Evolutionary conservation across 2,329 filamentous ascomycete genomes (phyloP).

Genomic region (Shiraia bambusicola): DNA sequence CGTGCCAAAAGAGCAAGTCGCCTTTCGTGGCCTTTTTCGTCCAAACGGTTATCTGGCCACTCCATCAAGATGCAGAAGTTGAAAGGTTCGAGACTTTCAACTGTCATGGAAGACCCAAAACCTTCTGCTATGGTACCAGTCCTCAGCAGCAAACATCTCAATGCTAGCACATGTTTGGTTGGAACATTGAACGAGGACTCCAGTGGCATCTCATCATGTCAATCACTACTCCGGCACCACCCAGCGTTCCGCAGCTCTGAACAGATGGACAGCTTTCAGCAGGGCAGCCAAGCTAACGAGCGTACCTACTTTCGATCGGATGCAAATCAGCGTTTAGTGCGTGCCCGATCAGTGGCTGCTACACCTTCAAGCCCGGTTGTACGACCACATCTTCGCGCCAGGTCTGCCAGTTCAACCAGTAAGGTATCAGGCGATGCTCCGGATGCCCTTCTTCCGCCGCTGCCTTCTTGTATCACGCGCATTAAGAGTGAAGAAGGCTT

Average conservation of each 20-base stretch:
- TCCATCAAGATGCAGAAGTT: slow-evolving; percentile 33
- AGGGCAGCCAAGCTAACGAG: background rate
- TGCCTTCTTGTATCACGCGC: slow-evolving; percentile 40
- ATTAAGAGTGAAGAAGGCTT: slow-evolving; percentile 26
- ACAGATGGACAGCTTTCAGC: slow-evolving; percentile 1
- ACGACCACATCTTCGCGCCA: slow-evolving; percentile 24
- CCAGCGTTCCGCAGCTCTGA: slow-evolving; percentile 27
- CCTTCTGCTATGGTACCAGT: slow-evolving; percentile 31
- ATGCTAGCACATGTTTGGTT: slow-evolving; percentile 10
- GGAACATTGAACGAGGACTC: slow-evolving; percentile 17
- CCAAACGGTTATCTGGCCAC: slow-evolving; percentile 25
- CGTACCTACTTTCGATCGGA: slow-evolving; percentile 7
- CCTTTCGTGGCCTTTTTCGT: slow-evolving; percentile 36
- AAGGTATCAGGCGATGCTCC: slow-evolving; percentile 42
- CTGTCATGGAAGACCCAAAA: slow-evolving; percentile 46
- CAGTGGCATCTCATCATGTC: slow-evolving; percentile 25
- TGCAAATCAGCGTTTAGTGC: slow-evolving; percentile 17
- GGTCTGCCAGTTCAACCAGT: slow-evolving; percentile 30
- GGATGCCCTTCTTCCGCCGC: slow-evolving; percentile 46
- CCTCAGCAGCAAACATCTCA: slow-evolving; percentile 13
- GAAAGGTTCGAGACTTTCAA: slow-evolving; percentile 29
- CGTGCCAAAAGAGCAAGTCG: slow-evolving; percentile 20
- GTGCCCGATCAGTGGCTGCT: slow-evolving; percentile 30
- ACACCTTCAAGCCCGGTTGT: slow-evolving; percentile 13
- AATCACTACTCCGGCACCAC: slow-evolving; percentile 32